Base-by-base conservation (phyloP, 2,329 filamentous ascomycete species). In the Calonectria pauciramosa region DNA sequence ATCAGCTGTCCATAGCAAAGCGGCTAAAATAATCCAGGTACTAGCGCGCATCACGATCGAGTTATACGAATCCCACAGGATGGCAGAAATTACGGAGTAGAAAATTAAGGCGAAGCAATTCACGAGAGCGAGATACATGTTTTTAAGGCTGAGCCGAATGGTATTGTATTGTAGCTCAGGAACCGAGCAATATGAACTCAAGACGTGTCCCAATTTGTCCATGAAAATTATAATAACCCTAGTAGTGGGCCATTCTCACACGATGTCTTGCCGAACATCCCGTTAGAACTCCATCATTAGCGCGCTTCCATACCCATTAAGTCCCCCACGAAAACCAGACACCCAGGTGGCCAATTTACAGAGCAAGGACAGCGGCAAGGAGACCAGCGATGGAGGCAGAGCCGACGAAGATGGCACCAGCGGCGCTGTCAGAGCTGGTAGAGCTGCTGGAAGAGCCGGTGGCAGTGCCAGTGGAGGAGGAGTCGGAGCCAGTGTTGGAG, bases 381-480 rank as follows among this genome's bases (percentile, higher is more conserved):
- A 90, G 82, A 76, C 88, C 90, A 69, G 90, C 75, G 23, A 90
- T 67, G 44, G 87, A 87, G 28, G 85, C 86, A 30, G 88, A 86
- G 47, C 87, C 85, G 38, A 85, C 82, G 63, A 84, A 82, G 49
- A 89, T 75, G 60, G 80, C 79, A 20, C 82, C 81, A 23, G 85
- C 87, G 32, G 82, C 86, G 71, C 79, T 82, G 34, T 83, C 82
- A 30, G 83, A 81, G 73, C 79, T 82, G 60, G 82, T 80, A 26
- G 82, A 73, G n/a, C 81, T 80, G 78, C 75, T 68, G 73, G 71
- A 75, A 32, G 80, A 66, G 26, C 72, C 71, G 32, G 80, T 74
- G 52, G 80, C 73, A 23, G 81, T 76, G 47, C 74, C 79, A 2
- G 82, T 77, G 51, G 78, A 78, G 7, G 81, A 78, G 16, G 82